Base-by-base conservation (phyloP, 805 yeast genomes). In the Lipomyces sp. region DNA sequence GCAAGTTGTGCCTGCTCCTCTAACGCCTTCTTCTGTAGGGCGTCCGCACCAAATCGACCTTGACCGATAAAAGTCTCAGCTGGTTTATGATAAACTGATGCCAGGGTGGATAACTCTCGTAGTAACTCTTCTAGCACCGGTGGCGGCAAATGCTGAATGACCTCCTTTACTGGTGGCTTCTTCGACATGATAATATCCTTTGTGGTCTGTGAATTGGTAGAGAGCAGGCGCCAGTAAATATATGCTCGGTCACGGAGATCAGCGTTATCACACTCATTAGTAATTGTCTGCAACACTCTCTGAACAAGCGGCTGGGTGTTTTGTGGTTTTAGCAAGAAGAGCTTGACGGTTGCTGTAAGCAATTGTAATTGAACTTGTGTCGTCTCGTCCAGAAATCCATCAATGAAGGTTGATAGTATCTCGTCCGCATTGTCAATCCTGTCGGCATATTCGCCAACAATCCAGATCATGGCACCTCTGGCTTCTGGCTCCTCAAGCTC, bases 21-120 rank as follows among this genome's bases (percentile, higher is more conserved):
- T 58, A 93, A 81, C 63, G 87, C 87, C 67, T 81, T 80, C 32
- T 79, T 75, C 64, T 76, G 78, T 34, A 80, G 78, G 10, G 78
- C 81, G 34, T 77, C 81, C n/a, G 79, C 71, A 63, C 81, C 81
- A 71, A 71, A 78, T 66, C 76, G 71, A 48, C 81, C 81, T 39
- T 79, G 75, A 64, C 83, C 84, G 69, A 87, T 80, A 73, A 89
- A 89, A 42, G 86, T 81, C 24, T 85, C 80, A 4, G 90, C 86
- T 11, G 98, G 97, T 75, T 89, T 89, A 77, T 90, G 96, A 75
- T 91, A 91, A 1, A 95, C 95, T 0, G 98, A 91, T 50, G 97
- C 88, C 68, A 95, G 83, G 7, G 95, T 89, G 2, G 96, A 87
- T 64, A 94, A 79, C 75, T 94, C 97, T n/a, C 80, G 75, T 37